Base-by-base conservation (phyloP, 1,284 basidiomycete species). In the Marasmius fiardii region DNA sequence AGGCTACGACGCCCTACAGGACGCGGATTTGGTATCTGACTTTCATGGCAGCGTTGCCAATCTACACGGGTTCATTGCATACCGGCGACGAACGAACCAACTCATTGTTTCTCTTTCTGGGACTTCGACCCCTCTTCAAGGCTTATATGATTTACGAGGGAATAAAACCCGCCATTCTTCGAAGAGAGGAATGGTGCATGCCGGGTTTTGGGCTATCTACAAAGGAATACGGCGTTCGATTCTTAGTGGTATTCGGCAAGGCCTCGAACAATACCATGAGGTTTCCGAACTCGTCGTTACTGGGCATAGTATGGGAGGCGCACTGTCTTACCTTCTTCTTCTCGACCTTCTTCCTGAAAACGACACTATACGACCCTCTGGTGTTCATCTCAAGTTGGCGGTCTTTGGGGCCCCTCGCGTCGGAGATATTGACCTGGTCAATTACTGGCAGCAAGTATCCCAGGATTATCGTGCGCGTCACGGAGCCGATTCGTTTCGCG, bases 171-270 rank as follows among this genome's bases (percentile, higher is more conserved):
- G 64, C 4, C 74, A 79, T 59, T 73, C 72, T 4, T 71, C 71
- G 33, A 65, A 66, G 24, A 58, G 63, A 16, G 74, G 74, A 1
- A 53, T 54, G 14, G 76, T 81, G 24, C 82, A 83, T 63, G 66
- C 72, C 4, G 81, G 81, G 2, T 82, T 83, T 60, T 83, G 78
- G 78, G 64, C 67, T 20, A 60, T 83, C 53, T 83, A 80, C 61
- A 64, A 68, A 53, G 80, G 79, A 5, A 65, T 79, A 4, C 68
- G 67, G 58, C 23, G 54, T 0, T 53, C 61, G n/a, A 65, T 72
- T 0, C 58, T 75, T 1, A 65, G 69, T 20, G 69, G 63, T 3
- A 55, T 78, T 4, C 59, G 60, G 20, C 63, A 67, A 45, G 71
- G 67, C 4, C 52, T 76, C 10, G 53, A 61, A 8, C 57, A 65